Evolutionary conservation across 1,284 basidiomycete genomes (phyloP).

Genomic region (Moesziomyces aphidis): DNA sequence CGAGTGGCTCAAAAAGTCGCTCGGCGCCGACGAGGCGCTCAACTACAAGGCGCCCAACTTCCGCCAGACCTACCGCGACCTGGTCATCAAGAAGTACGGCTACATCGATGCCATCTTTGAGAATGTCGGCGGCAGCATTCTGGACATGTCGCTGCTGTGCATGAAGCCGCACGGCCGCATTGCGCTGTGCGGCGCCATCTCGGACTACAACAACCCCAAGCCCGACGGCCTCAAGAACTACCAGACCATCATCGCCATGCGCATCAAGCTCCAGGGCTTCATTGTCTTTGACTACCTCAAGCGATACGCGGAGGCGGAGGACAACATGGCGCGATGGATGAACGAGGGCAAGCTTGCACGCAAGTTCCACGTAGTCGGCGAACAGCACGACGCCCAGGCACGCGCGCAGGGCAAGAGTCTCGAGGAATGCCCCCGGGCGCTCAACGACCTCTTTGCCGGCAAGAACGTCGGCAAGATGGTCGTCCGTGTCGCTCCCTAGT

Average conservation of each 20-base stretch:
- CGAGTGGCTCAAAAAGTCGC: conserved; percentile 80
- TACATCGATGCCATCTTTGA: conserved; percentile 56
- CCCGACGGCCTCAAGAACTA: conserved; percentile 69
- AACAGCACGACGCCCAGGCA: conserved; percentile 32
- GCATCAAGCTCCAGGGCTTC: conserved; percentile 84
- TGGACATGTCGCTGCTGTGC: conserved; percentile 66
- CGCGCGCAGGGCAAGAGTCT: conserved; percentile 25
- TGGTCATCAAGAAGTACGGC: conserved; percentile 69
- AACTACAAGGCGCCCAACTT: conserved; percentile 82
- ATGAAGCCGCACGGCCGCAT: conserved; percentile 82
- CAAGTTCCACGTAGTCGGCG: conserved; percentile 69
- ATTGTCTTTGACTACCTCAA: conserved; percentile 47
- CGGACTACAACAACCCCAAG: conserved; percentile 66
- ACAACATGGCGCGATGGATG: conserved; percentile 72
- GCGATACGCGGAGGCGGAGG: conserved; percentile 44
- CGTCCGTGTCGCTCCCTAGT: conserved; percentile 39
- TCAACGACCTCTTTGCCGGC: conserved; percentile 54
- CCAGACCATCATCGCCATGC: conserved; percentile 77
- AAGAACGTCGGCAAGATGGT: conserved; percentile 59
- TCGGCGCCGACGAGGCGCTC: conserved; percentile 83
- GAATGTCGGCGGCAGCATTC: conserved; percentile 54
- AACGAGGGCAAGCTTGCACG: conserved; percentile 80
- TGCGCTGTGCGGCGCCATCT: conserved; percentile 81
- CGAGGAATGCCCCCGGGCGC: conserved; percentile 38
- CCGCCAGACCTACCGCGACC: conserved; percentile 76